Evolutionary conservation across 78 protist genomes (phyloP).

Genomic region (Kipferlia bialata): DNA sequence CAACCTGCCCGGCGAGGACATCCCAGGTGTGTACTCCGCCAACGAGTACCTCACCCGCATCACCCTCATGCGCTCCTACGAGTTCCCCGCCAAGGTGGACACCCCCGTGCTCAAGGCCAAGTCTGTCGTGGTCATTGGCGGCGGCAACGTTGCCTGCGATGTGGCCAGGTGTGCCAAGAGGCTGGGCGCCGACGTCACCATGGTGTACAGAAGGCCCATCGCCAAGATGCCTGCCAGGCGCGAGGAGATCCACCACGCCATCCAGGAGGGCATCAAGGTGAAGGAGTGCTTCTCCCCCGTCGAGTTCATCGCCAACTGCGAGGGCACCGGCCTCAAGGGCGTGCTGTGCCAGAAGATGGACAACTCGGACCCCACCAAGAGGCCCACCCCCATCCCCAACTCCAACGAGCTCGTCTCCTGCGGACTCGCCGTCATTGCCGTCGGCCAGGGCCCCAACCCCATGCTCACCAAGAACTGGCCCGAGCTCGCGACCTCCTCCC

Average conservation of each 20-base stretch:
- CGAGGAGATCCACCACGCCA: constrained; percentile 9
- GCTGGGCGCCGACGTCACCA: constrained; percentile 78
- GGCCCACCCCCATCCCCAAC: not conserved
- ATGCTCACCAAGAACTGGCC: not conserved
- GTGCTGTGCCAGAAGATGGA: not conserved
- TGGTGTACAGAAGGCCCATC: constrained; percentile 64
- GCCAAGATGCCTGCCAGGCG: constrained; percentile 57
- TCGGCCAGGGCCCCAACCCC: not conserved
- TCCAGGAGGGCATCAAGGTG: constrained; percentile 68
- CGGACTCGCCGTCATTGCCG: not conserved
- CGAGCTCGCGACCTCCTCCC: not conserved
- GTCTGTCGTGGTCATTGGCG: not conserved
- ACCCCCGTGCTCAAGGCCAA: not conserved
- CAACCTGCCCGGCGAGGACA: not conserved
- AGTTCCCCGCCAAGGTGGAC: not conserved
- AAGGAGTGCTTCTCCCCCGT: constrained; percentile 14
- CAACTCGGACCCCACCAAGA: not conserved
- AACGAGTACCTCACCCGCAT: not conserved
- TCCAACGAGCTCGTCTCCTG: not conserved
- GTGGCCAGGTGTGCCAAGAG: constrained; percentile 13
- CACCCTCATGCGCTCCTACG: not conserved
- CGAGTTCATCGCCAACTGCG: not conserved
- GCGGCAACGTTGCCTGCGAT: constrained; percentile 19
- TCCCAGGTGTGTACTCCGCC: not conserved
- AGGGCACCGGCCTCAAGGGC: not conserved